Conservation (phyloP, 2,329 filamentous ascomycete species). For the Parastagonospora avenae region DNA sequence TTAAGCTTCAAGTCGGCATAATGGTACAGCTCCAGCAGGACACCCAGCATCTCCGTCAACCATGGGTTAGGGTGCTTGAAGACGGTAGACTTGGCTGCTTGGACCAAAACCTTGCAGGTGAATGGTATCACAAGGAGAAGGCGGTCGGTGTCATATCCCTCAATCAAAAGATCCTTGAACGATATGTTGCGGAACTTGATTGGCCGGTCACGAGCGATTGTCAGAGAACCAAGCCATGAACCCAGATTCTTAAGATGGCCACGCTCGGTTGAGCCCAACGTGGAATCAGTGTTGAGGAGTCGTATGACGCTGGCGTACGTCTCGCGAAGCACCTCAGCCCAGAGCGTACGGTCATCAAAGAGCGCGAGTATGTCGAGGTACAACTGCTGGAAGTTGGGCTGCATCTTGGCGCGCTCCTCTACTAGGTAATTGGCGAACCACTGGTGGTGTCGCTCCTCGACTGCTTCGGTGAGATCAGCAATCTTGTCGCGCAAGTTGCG, state of each 20-base stretch:
- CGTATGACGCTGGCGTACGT: conserved; percentile 86
- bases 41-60: conserved; percentile 92
- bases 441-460: conserved; percentile 83
- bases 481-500: conserved; percentile 86
- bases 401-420: conserved; percentile 93
- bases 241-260: conserved; percentile 91
- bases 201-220: conserved; percentile 89
- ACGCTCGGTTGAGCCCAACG: conserved; percentile 83
- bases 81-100: conserved; percentile 82
- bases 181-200: conserved; percentile 97
- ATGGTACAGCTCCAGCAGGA: conserved; percentile 92
- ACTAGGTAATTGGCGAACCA: conserved; percentile 98
- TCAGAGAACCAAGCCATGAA: conserved; percentile 90
- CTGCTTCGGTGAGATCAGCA: conserved; percentile 75
- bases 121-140: conserved; percentile 94
- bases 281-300: conserved; percentile 88
- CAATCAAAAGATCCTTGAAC: conserved; percentile 92
- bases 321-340: conserved; percentile 88
- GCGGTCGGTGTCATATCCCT: conserved; percentile 90
- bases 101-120: conserved; percentile 91
- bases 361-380: conserved; percentile 88
- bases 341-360: conserved; percentile 78
- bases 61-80: conserved; percentile 96
- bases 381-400: conserved; percentile 93
- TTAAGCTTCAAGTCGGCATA: conserved; percentile 93